Percentiles rank a stretch among this genome's conserved stretches.
Conservation (phyloP, 306 rosid genomes). For the Citrullus mucosospermus region DNA sequence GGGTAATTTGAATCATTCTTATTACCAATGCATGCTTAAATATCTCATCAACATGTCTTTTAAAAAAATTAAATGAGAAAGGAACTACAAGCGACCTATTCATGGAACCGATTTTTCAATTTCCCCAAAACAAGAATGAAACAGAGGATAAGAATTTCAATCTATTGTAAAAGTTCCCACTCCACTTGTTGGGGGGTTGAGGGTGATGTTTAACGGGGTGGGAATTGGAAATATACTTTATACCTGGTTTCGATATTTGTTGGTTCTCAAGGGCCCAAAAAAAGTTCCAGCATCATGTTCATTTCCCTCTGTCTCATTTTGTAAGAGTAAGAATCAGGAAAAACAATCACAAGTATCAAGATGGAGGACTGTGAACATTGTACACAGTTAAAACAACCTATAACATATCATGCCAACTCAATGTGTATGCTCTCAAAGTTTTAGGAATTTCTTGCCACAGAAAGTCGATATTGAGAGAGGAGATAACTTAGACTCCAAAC, state of each 20-base stretch:
- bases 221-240: neutral
- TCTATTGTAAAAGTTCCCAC: neutral
- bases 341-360: neutral
- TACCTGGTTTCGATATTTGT: neutral
- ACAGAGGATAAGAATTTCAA: neutral
- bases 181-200: no score
- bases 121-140: neutral
- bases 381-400: neutral
- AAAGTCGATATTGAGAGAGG: neutral
- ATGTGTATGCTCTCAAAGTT: neutral
- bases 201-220: neutral
- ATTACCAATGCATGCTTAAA: neutral
- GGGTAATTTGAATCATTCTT: neutral
- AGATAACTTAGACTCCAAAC: conserved; percentile 68
- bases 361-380: neutral
- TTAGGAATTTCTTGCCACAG: neutral
- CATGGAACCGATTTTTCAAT: neutral
- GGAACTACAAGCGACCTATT: neutral
- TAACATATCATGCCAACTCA: neutral
- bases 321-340: neutral
- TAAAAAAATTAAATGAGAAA: neutral
- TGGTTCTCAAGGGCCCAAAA: neutral
- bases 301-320: neutral
- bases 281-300: neutral
- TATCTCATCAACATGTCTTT: neutral